These are phyloP conservation scores for Sporisorium sorghi DNA, from an alignment of 1,284 basidiomycete genomes.

Conservation along the genomic window DNA sequence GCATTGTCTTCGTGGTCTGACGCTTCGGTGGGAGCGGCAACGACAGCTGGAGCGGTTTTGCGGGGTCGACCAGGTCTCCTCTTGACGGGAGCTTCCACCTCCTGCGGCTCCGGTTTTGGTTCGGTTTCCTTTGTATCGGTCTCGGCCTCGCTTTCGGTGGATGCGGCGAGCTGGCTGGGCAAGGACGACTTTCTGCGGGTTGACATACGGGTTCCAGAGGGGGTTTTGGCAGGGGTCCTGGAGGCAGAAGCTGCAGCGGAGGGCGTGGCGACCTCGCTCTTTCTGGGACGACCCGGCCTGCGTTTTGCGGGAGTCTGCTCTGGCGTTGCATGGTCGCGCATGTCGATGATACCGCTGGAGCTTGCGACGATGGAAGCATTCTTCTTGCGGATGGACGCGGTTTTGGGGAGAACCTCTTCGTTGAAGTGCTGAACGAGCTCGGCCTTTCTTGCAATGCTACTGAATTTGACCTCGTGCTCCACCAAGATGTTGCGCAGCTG, in stretches of 20 bases:
- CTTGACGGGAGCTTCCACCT: slow-evolving; percentile 28
- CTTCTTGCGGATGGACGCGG: slow-evolving; percentile 71
- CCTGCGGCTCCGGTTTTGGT: slow-evolving; percentile 5
- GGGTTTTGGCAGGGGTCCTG: slow-evolving; percentile 17
- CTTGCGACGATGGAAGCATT: slow-evolving; percentile 73
- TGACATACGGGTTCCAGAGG: slow-evolving; percentile 19
- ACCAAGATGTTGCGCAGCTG: slow-evolving; percentile 84
- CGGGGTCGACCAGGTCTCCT: slow-evolving; percentile 31
- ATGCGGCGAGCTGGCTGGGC: slow-evolving; percentile 15
- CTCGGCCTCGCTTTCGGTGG: slow-evolving; percentile 30
- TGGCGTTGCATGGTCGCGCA: slow-evolving; percentile 34
- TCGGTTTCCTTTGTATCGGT: slow-evolving; percentile 10
- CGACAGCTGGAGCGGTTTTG: slow-evolving; percentile 32
- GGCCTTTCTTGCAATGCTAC: slow-evolving; percentile 83
- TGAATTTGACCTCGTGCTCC: slow-evolving; percentile 82
- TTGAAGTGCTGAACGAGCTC: slow-evolving; percentile 86
- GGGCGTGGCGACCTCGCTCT: slow-evolving; percentile 38
- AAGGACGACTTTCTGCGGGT: slow-evolving; percentile 39
- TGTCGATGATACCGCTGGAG: slow-evolving; percentile 71
- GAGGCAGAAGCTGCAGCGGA: slow-evolving; percentile 6
- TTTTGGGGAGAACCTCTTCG: slow-evolving; percentile 68
- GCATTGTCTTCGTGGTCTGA: slow-evolving; percentile 74
- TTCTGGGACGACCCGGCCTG: slow-evolving; percentile 41
- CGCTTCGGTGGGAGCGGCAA: slow-evolving; percentile 15
- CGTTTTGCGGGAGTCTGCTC: slow-evolving; percentile 43